A percentile compares a stretch with the other conserved stretches of the same genome.
Evolutionary conservation across 495 filamentous ascomycete genomes (phyloP).

Genomic region (Chaetomium tenue): DNA sequence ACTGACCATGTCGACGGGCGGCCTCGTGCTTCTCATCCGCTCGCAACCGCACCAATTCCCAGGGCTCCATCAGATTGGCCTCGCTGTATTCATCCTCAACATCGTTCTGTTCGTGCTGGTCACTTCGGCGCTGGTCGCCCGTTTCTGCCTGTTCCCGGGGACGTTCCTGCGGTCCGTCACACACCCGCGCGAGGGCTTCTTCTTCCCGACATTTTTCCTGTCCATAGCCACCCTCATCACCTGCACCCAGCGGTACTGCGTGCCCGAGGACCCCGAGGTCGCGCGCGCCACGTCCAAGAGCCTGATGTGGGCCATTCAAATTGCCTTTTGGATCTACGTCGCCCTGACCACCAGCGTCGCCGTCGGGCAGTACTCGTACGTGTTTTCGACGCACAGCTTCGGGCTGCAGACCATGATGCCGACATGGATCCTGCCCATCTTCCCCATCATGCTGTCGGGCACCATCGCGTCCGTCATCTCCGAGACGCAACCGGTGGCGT

Average conservation of each 20-base stretch:
- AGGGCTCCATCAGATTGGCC: constrained; percentile 59
- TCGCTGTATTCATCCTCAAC: constrained; percentile 62
- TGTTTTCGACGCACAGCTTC: constrained; percentile 47
- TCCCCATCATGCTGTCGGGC: constrained; percentile 55
- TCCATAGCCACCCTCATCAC: constrained; percentile 62
- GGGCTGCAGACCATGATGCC: constrained; percentile 51
- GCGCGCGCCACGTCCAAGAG: constrained; percentile 34
- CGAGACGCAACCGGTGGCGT: constrained; percentile 42
- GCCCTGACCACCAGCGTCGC: constrained; percentile 45
- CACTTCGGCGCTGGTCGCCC: constrained; percentile 50
- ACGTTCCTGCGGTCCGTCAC: constrained; percentile 54
- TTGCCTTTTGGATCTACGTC: constrained; percentile 56
- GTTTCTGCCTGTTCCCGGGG: constrained; percentile 57
- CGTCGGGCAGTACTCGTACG: constrained; percentile 51
- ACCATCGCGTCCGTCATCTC: constrained; percentile 50
- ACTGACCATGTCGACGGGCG: constrained; percentile 66
- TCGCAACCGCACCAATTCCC: constrained; percentile 58
- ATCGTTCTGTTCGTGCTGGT: constrained; percentile 58
- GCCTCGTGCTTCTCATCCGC: constrained; percentile 60
- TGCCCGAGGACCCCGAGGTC: constrained; percentile 38
- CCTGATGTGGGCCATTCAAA: constrained; percentile 40
- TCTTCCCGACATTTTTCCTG: constrained; percentile 67
- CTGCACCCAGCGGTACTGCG: constrained; percentile 59
- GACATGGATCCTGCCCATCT: constrained; percentile 59
- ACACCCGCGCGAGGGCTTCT: constrained; percentile 65